Conservation (phyloP, 225 moss, liverwort and hornwort species). For the Bryoerythrophyllum caledonicum region DNA sequence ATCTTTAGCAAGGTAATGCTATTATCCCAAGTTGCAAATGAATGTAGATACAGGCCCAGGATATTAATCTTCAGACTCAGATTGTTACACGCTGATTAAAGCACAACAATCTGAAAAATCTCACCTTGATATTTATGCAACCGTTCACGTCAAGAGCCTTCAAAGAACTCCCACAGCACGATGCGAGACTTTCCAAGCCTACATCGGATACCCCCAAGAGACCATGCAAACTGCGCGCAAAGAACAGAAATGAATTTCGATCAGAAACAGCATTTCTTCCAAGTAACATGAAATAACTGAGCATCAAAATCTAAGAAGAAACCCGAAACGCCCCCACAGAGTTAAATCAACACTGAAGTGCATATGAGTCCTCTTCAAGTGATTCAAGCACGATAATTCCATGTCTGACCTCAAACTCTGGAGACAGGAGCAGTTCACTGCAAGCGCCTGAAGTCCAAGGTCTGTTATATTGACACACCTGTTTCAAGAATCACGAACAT, state of each 20-base stretch:
- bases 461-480: constrained; percentile 91
- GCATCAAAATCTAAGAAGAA: neutral
- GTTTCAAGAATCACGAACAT: constrained; percentile 31
- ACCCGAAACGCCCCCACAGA: neutral
- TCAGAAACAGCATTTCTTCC: constrained; percentile 13
- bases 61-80: constrained; percentile 13
- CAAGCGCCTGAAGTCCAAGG: constrained; percentile 73
- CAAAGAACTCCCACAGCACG: constrained; percentile 66
- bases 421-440: constrained; percentile 58
- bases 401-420: constrained; percentile 66
- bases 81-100: constrained; percentile 1
- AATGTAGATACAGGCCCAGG: neutral
- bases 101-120: constrained; percentile 12
- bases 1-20: constrained; percentile 15
- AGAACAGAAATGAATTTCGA: constrained; percentile 13
- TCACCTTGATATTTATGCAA: constrained; percentile 87
- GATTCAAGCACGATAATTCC: constrained; percentile 6
- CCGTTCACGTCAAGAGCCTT: constrained; percentile 89
- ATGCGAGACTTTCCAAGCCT: constrained; percentile 69
- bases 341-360: constrained; percentile 3
- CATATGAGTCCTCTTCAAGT: constrained; percentile 8
- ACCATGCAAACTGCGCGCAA: constrained; percentile 80
- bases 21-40: neutral
- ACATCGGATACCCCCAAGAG: constrained; percentile 86
- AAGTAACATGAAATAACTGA: constrained; percentile 13